phyloP scores from a whole-genome alignment of 345 rosid genomes.

The Pistacia atlantica region DNA sequence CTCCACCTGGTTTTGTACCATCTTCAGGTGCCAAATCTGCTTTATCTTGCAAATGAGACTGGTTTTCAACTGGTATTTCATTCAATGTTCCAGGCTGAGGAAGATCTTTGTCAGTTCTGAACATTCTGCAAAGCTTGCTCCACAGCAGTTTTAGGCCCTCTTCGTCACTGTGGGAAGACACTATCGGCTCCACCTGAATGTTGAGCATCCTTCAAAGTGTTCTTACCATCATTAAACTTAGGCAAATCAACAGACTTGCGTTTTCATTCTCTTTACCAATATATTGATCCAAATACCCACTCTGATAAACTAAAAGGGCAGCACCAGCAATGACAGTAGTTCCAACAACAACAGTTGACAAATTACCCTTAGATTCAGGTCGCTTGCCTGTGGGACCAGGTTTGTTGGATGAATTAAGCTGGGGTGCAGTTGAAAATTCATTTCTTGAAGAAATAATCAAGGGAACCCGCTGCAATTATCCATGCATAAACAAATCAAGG shows the following conservation, averaged over 20 bases:
- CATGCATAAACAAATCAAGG: slow-evolving; percentile 4
- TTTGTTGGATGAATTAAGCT: slow-evolving; percentile 42
- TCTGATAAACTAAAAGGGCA: slow-evolving; percentile 50
- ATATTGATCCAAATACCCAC: slow-evolving; percentile 61
- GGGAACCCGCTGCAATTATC: slow-evolving; percentile 37
- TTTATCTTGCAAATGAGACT: slow-evolving; percentile 28
- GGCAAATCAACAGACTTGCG: slow-evolving; percentile 27
- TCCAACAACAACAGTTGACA: slow-evolving; percentile 50
- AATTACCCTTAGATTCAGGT: slow-evolving; percentile 42
- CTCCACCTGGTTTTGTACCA: slow-evolving; percentile 34
- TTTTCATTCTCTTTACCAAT: slow-evolving; percentile 37
- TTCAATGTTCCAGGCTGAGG: slow-evolving; percentile 36
- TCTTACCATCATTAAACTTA: slow-evolving; percentile 25
- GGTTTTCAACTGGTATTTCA: slow-evolving; percentile 30
- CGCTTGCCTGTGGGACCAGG: slow-evolving; percentile 47
- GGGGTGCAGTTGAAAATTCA: slow-evolving; percentile 49
- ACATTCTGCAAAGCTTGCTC: slow-evolving; percentile 38
- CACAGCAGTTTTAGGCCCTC: slow-evolving; percentile 34
- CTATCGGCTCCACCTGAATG: slow-evolving; percentile 35
- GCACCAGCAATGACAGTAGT: slow-evolving; percentile 52
- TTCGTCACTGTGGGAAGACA: slow-evolving; percentile 36
- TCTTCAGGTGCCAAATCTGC: slow-evolving; percentile 41
- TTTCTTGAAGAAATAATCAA: slow-evolving; percentile 50
- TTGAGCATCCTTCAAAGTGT: slow-evolving; percentile 26
- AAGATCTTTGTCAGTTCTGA: slow-evolving; percentile 33